A percentile compares a stretch with the other conserved stretches of the same genome.
These are phyloP conservation scores for Orbilia oligospora DNA, from an alignment of 2,329 filamentous ascomycete genomes.

Conservation along the genomic window DNA sequence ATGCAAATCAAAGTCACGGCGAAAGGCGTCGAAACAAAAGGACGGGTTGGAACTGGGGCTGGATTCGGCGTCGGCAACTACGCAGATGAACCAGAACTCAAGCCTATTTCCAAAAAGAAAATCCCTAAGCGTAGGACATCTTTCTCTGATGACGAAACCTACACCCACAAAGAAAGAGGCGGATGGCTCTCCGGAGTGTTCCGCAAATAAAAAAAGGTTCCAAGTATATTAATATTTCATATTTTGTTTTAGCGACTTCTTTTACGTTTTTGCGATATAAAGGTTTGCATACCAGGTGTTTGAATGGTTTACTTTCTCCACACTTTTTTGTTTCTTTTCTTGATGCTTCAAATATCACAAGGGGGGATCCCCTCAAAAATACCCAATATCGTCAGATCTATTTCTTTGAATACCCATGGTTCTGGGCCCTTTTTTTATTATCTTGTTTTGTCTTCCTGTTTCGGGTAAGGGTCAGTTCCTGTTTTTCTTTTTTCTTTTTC, in stretches of 20 bases:
- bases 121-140: constrained; percentile 50
- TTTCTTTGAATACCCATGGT: constrained; percentile 28
- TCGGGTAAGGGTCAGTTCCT: constrained; percentile 13
- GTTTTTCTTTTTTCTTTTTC: constrained; percentile 15
- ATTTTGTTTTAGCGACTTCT: constrained; percentile 34
- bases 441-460: constrained; percentile 12
- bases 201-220: constrained; percentile 57
- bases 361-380: constrained; percentile 9
- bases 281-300: constrained; percentile 55
- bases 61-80: constrained; percentile 58
- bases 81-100: constrained; percentile 50
- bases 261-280: constrained; percentile 24
- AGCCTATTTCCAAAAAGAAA: constrained; percentile 51
- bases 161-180: constrained; percentile 53
- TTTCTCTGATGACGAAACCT: constrained; percentile 53
- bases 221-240: constrained; percentile 47
- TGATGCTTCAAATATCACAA: constrained; percentile 12
- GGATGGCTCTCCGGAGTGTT: constrained; percentile 55
- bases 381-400: constrained; percentile 45
- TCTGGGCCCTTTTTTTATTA: constrained; percentile 12
- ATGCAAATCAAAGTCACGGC: constrained; percentile 57
- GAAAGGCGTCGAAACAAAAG: constrained; percentile 55
- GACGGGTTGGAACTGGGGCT: constrained; percentile 54
- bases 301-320: constrained; percentile 49
- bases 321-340: constrained; percentile 30